Evolutionary conservation across 495 filamentous ascomycete genomes (phyloP).

Genomic region (Xylaria telfairii): DNA sequence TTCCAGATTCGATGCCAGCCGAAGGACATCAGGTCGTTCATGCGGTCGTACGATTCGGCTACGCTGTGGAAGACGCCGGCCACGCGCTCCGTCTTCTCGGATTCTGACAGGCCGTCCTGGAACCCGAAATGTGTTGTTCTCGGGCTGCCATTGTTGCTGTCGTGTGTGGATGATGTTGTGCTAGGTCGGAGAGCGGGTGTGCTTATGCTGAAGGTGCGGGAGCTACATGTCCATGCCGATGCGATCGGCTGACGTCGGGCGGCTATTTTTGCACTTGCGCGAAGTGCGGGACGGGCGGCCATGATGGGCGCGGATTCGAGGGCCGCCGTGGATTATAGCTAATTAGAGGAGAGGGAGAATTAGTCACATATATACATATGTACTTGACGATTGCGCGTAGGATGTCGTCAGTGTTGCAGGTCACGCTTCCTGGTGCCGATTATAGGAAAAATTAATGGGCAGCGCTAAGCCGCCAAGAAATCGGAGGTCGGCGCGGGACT

Average conservation of each 20-base stretch:
- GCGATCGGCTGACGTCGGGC: conserved; percentile 22
- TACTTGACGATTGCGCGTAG: background rate
- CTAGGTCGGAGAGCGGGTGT: conserved; percentile 12
- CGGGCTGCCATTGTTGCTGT: conserved; percentile 10
- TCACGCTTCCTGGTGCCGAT: conserved; percentile 11
- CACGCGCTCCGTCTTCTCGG: conserved; percentile 73
- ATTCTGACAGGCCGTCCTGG: conserved; percentile 76
- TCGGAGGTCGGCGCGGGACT: conserved; percentile 20
- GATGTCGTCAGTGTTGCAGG: background rate
- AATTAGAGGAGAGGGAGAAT: background rate
- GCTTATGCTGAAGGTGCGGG: conserved; percentile 17
- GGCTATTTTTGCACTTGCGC: conserved; percentile 31
- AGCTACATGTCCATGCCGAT: conserved; percentile 11
- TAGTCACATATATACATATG: too few relatives aligned
- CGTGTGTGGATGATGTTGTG: conserved; percentile 24
- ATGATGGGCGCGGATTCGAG: conserved; percentile 24
- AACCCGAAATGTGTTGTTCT: conserved; percentile 92
- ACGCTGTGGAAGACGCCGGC: conserved; percentile 94
- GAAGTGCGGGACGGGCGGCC: conserved; percentile 32
- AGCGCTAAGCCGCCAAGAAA: conserved; percentile 9
- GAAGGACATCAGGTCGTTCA: conserved; percentile 99
- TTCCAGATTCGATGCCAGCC: conserved; percentile 98
- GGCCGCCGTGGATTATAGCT: background rate
- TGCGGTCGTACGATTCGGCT: conserved; percentile 86
- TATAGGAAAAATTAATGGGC: conserved; percentile 8